Base-by-base conservation (phyloP, 441 rosid species). In the Heliophila coronopifolia region DNA sequence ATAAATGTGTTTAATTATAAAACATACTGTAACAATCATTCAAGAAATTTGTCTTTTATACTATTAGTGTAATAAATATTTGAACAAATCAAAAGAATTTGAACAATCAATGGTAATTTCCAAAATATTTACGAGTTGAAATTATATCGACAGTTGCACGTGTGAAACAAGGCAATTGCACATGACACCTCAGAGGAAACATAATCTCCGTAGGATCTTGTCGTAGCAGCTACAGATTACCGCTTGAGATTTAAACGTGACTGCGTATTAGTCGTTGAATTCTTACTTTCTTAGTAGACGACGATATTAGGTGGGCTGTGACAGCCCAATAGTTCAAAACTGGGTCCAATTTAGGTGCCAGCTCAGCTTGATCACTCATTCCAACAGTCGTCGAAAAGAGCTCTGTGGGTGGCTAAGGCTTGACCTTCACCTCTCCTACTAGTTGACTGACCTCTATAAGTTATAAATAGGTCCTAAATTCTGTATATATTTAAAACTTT, bases 271-370 rank as follows among this genome's bases (percentile, higher is more conserved):
- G 23, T 48, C 68, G 57, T 55, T 63, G 68, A 62, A 63, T 63
- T 63, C 38, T 54, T 54, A 61, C n/a, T n/a, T n/a, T n/a, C n/a
- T n/a, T n/a, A n/a, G 51, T 40, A 63, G 20, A 48, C 51, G 62
- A 63, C 68, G 57, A 9, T 40, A 14, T 48, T 55, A 47, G 57
- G 37, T 63, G 50, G 68, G 62, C 68, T 61, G 61, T 54, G 57
- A 54, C 62, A 63, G 39, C 46, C 68, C 45, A 39, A 27, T 48
- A 10, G n/a, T 17, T 11, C 5, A 3, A 46, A 22, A 4, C 3
- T 25, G 28, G 42, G 48, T 39, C 64, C 57, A 55, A 22, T 0
- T 2, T 11, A 47, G 3, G 4, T 48, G 57, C 68, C 68, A 63
- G 51, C 39, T 63, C 61, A 33, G 57, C 61, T 39, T n/a, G 10